Evolutionary conservation across 768 basidiomycete genomes (phyloP), one percentile per base, ranked within the genome.

Genomic region (Xerocomellus dryophilus): DNA sequence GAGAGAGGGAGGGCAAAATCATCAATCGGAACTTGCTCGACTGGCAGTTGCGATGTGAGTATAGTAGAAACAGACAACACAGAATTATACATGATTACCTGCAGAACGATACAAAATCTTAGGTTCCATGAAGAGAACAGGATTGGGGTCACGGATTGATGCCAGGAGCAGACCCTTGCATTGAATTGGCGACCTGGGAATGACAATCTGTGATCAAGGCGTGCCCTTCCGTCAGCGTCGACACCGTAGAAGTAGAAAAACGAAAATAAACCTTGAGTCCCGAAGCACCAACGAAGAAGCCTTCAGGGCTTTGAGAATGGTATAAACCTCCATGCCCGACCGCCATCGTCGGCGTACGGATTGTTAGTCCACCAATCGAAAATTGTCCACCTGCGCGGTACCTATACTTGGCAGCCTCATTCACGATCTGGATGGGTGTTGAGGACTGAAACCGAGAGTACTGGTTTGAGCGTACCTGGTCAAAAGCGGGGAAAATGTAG

Each of bases 271-370:
- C 93, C 78, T 97, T 97, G 39, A 98, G 66, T 1, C 94, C 94
- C 0, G 91, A 76, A 8, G 91, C 93, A 32, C 88, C 93, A 76
- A 96, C 81, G 69, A 98, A 98, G 73, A 86, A 98, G 1, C 89
- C 93, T 71, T 98, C 95, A 4, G 94, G 94, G 51, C 90, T 93
- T 71, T 98, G 94, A 7, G 92, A 95, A 65, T 98, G 94, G 66
- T 97, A 98, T 53, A 95, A 71, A 21, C 88, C 94, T 40, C 94
- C 94, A 65, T 98, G 94, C 6, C 84, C 78, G n/a, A 98, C 95
- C 8, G 92, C 83, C 86, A 94, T 94, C 9, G 90, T 88, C 2
- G 93, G 93, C 31, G 88, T 85, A 23, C 90, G 83, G 44, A 93
- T 81, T 1, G 90, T 94, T 20, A 93, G 74, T 6, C 82, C 82